Evolutionary conservation across 768 basidiomycete species (phyloP).

Genomic region (Amanita inopinata): DNA sequence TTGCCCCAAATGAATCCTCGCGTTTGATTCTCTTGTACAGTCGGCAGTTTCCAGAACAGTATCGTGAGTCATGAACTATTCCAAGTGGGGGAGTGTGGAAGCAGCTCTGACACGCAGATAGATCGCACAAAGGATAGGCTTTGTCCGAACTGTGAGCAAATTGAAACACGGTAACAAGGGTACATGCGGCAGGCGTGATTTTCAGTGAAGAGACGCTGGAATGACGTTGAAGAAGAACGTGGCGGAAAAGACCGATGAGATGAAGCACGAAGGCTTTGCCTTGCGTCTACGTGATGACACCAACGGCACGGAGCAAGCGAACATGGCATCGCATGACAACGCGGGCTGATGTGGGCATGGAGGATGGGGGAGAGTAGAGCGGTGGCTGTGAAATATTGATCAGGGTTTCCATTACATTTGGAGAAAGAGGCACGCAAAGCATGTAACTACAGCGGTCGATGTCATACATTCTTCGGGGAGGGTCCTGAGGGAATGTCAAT

Average conservation of each 20-base stretch:
- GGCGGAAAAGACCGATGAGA: neutral
- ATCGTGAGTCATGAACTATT: slow-evolving; percentile 36
- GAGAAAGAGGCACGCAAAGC: neutral
- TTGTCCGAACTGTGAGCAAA: slow-evolving; percentile 21
- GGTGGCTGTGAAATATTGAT: neutral
- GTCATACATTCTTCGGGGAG: neutral
- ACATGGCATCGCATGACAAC: neutral
- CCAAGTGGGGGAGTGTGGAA: neutral
- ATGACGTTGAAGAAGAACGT: neutral
- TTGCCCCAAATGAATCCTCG: neutral
- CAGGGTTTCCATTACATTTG: neutral
- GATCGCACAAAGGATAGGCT: slow-evolving; percentile 20
- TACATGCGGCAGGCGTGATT: neutral
- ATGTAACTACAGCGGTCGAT: neutral
- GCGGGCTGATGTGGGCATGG: neutral
- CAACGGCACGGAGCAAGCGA: neutral
- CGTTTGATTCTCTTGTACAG: slow-evolving; percentile 23
- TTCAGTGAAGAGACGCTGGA: neutral
- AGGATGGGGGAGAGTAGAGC: neutral
- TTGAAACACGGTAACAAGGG: neutral
- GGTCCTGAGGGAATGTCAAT: no score
- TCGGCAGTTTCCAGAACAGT: slow-evolving; percentile 62
- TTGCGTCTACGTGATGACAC: neutral
- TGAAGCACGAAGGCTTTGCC: neutral
- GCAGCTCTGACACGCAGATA: slow-evolving; percentile 11